These are phyloP conservation scores for Tolypocladium sp. DNA, from an alignment of 2,329 filamentous ascomycete species.

Conservation along the genomic window DNA sequence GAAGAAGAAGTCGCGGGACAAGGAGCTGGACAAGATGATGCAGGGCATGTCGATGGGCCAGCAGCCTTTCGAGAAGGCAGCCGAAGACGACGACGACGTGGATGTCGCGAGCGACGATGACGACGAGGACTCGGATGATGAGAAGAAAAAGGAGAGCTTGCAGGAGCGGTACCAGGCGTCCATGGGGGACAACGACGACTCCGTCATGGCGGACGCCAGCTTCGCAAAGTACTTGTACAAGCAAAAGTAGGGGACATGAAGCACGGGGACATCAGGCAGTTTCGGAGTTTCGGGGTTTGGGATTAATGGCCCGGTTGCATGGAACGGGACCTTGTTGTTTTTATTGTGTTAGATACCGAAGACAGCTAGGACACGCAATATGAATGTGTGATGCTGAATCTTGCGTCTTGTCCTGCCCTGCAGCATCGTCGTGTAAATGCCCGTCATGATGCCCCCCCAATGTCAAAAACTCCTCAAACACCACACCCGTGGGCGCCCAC, in stretches of 20 bases:
- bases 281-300: not conserved
- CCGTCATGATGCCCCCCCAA: not conserved
- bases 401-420: not conserved
- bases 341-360: not conserved
- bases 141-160: slow-evolving; percentile 55
- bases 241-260: slow-evolving; percentile 19
- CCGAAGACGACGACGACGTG: slow-evolving; percentile 36
- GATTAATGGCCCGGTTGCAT: not conserved
- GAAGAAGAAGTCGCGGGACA: slow-evolving; percentile 62
- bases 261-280: not conserved
- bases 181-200: slow-evolving; percentile 48
- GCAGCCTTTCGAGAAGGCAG: slow-evolving; percentile 33
- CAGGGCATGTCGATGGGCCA: slow-evolving; percentile 63
- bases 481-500: not conserved
- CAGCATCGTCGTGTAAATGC: not conserved
- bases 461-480: not conserved
- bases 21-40: slow-evolving; percentile 89
- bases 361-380: not conserved
- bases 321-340: not conserved
- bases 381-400: not conserved
- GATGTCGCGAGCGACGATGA: slow-evolving; percentile 52
- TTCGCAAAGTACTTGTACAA: slow-evolving; percentile 51
- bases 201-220: slow-evolving; percentile 45
- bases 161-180: slow-evolving; percentile 71
- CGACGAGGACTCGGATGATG: slow-evolving; percentile 49